Percentiles rank a stretch among this genome's conserved stretches.
Evolutionary conservation across 352 stramenopile species (phyloP).

Genomic region (Pythium phragmiticola): DNA sequence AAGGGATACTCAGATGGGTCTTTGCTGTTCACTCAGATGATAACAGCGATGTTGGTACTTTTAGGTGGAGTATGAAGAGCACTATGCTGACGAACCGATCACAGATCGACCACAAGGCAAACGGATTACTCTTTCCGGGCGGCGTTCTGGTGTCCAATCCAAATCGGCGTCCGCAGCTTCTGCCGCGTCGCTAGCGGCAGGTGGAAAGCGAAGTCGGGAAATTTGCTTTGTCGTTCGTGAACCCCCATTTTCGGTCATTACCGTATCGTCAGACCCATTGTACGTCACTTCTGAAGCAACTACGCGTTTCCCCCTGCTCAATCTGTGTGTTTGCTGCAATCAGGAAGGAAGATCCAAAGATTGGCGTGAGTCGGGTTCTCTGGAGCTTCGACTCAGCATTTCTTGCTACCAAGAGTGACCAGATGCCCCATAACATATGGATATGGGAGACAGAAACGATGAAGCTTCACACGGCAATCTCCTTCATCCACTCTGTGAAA

Average conservation of each 20-base stretch:
- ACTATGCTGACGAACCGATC: conserved; percentile 47
- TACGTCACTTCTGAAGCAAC: conserved; percentile 29
- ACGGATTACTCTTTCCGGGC: conserved; percentile 43
- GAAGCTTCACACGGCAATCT: conserved; percentile 63
- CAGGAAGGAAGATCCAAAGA: conserved; percentile 70
- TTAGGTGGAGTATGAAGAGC: conserved; percentile 73
- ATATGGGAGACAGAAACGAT: conserved; percentile 79
- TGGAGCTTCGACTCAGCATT: conserved; percentile 75
- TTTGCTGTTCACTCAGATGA: neutral
- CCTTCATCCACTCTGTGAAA: conserved; percentile 59
- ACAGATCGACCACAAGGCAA: conserved; percentile 62
- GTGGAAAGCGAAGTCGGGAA: conserved; percentile 44
- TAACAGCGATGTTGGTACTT: neutral
- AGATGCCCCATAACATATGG: conserved; percentile 86
- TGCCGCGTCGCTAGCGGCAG: conserved; percentile 51
- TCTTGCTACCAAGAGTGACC: conserved; percentile 74
- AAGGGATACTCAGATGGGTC: neutral
- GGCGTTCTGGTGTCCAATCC: conserved; percentile 39
- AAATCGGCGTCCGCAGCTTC: conserved; percentile 64
- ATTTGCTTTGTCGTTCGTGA: conserved; percentile 72
- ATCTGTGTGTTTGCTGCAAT: conserved; percentile 1
- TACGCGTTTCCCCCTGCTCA: neutral
- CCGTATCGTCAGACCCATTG: conserved; percentile 61
- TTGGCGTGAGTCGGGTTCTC: conserved; percentile 60
- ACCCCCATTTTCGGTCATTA: conserved; percentile 73